Base-by-base conservation (phyloP, 106 monocot genomes). In the Dendrobium officinale region DNA sequence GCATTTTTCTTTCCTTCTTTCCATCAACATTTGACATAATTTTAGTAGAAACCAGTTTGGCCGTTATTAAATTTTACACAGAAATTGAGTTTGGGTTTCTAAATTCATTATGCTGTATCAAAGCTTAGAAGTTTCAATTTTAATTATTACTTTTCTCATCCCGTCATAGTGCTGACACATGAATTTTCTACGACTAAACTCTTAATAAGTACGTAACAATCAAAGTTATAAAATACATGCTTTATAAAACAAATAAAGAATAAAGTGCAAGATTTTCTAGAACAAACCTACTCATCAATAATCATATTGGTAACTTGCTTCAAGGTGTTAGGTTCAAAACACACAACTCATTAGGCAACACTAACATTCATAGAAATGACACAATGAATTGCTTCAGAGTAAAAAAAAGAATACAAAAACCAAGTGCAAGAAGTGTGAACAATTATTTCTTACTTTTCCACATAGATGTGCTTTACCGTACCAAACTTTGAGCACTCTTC, bases 401-500 rank as follows among this genome's bases (percentile, higher is more conserved):
- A 10, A 13, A 64, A 0, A 61, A 64, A 64, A 64, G n/a, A n/a
- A n/a, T 22, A 31, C 15, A 33, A 70, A 18, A 41, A 20, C 2
- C 1, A 43, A 44, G 43, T 61, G 40, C 40, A 33, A 4, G 19
- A 43, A 74, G 19, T 19, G 6, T 74, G 44, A 43, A 44, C 43
- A 74, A 70, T 64, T 24, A 72, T 42, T 20, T 22, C 89, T 88
- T 81, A 96, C 96, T 94, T 93, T 78, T 93, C 96, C 43, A 96
- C 96, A 83, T 83, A 89, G 40, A 96, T 96, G 72, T 96, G 96
- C 70, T 90, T 93, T 66, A 96, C 72, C 6, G 78, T 49, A 75
- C 96, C 96, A 82, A 91, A 96, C 79, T 96, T 96, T 26, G 91
- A 88, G 42, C 96, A 96, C 80, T 96, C 96, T 73, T 96, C 93